A percentile compares a stretch with the other conserved stretches of the same genome.
phyloP scores from a whole-genome alignment of 2,329 filamentous ascomycete species.

The Talaromyces pinophilus region DNA sequence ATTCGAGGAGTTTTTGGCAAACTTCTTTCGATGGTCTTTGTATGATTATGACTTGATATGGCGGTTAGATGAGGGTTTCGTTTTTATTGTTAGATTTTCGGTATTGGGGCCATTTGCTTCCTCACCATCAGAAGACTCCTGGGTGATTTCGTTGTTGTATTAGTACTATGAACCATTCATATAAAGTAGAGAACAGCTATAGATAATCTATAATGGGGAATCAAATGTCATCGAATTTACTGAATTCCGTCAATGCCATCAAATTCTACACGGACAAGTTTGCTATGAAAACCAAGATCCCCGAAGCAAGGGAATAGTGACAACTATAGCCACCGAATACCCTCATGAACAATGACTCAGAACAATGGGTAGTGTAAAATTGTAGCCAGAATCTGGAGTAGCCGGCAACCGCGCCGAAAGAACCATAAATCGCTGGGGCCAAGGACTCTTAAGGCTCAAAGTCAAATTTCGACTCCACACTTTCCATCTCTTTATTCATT shows the following conservation, averaged over 20 bases:
- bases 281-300: background rate
- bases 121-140: background rate
- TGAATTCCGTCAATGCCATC: background rate
- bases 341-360: background rate
- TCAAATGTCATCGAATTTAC: background rate
- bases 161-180: background rate
- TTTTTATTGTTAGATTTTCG: background rate
- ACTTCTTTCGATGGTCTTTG: slow-evolving; percentile 50
- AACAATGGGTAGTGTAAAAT: background rate
- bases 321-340: too few relatives aligned
- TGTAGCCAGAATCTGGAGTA: background rate
- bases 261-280: background rate
- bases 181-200: background rate
- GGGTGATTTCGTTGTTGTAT: background rate
- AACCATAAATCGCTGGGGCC: background rate
- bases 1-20: slow-evolving; percentile 70
- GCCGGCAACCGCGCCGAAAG: background rate
- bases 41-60: background rate
- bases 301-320: too few relatives aligned
- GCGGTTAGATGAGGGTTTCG: background rate
- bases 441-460: background rate
- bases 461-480: slow-evolving; percentile 13
- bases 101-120: background rate
- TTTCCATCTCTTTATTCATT: background rate
- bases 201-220: background rate